Evolutionary conservation across 129 eudicot species (phyloP), one percentile per base, ranked within the genome.

Genomic region (Flaveria brownii): DNA sequence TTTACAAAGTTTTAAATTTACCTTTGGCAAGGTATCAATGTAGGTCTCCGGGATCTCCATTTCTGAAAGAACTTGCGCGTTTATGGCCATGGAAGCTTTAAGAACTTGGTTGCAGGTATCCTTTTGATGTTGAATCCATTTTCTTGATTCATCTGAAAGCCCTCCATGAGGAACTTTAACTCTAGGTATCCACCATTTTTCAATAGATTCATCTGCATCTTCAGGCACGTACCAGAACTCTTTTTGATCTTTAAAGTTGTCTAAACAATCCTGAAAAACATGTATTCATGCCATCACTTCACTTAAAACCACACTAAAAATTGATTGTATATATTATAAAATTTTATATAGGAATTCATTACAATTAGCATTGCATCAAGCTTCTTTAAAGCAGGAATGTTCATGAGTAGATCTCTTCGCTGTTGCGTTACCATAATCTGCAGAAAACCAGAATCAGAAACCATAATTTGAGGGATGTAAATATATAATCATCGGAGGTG

Each of bases 351-450:
- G 45, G 20, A 42, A 43, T 51, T 66, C 4, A 84, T 92, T 83
- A 92, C 98, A 33, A 92, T 78, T 77, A 92, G 89, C 98, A 92
- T 89, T 1, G 89, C 74, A 30, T 92, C 96, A 45, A 92, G 96
- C 71, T 92, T 89, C 51, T 87, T 83, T 46, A 92, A 78, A 28
- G 96, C 98, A 6, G 98, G 98, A 66, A 92, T 88, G 80, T 86
- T 85, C 83, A 85, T 81, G 17, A 78, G 84, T 45, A 89, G 90
- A 84, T 92, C 98, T 63, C 62, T 83, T 80, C 98, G 71, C 82
- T 90, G 98, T 72, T 82, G 89, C 13, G 92, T 86, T 30, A 92
- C 88, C 98, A 92, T 92, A 59, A 92, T 86, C 97, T 92, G 82
- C 69, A 68, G 4, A 82, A 59, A 64, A 51, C 23, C 71, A 68